phyloP scores from a whole-genome alignment of 768 basidiomycete genomes.

The Mycena belliarum region DNA sequence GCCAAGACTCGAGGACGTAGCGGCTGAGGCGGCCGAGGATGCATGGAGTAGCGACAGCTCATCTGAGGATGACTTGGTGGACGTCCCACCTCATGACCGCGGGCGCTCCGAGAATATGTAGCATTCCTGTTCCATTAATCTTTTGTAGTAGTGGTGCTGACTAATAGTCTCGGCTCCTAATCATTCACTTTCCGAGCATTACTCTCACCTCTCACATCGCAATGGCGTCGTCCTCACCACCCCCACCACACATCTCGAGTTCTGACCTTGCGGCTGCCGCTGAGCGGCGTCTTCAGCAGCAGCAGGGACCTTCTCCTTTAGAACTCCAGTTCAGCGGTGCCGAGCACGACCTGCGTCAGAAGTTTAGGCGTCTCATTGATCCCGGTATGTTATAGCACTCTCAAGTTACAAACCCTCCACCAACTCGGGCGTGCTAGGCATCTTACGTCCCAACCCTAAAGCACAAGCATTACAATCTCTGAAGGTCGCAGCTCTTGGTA shows the following conservation, averaged over 20 bases:
- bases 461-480: conserved; percentile 61
- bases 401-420: too few species aligned
- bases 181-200: neutral
- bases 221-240: neutral
- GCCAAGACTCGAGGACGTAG: conserved; percentile 26
- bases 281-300: conserved; percentile 40
- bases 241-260: neutral
- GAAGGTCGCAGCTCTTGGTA: conserved; percentile 45
- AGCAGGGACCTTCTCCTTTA: conserved; percentile 18
- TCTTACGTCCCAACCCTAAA: conserved; percentile 67
- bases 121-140: too few species aligned
- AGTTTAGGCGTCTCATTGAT: conserved; percentile 75
- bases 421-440: too few species aligned
- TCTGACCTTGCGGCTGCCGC: conserved; percentile 42
- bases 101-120: neutral
- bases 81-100: conserved; percentile 5
- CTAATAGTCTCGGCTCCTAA: conserved; percentile 4
- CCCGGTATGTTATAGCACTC: too few species aligned
- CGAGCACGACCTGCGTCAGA: conserved; percentile 68
- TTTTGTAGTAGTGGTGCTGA: too few species aligned
- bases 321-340: conserved; percentile 30
- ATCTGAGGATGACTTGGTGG: conserved; percentile 43
- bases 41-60: conserved; percentile 65
- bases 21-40: conserved; percentile 30
- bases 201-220: neutral